Evolutionary conservation across 2,329 filamentous ascomycete species (phyloP), one percentile per base, ranked within the genome.

Genomic region (Hypoxylon sp.): DNA sequence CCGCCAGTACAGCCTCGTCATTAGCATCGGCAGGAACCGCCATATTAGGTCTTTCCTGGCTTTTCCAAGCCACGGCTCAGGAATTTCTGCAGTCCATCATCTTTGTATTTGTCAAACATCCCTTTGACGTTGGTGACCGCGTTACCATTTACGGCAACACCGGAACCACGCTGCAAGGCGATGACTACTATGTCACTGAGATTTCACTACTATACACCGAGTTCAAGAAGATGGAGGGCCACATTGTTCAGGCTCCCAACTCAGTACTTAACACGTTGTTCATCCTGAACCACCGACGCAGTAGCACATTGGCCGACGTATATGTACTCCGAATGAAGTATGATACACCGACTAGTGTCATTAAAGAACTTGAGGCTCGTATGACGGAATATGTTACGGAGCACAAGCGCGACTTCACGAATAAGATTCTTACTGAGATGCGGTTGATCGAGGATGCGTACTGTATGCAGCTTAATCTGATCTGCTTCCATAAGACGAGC

Each of bases 141-240:
- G 90, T 97, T 5, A 90, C 88, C 1, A 83, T 97, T 13, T 97
- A 97, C 65, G 92, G 92, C 44, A 95, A 91, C 63, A 91, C 91
- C 0, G 93, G 93, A 54, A 80, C 86, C n/a, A 69, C 80, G 11
- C 80, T 91, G 66, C 83, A 81, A 25, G 92, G 92, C 34, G 93
- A 97, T 63, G 93, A 97, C 65, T 97, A 96, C 72, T 97, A 96
- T 60, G 92, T 97, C 44, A 96, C 95, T 45, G 90, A 96, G 67
- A 95, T 97, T 46, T 89, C 91, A 1, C 79, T 97, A 1, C 80
- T 97, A 11, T 97, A 94, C 69, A 97, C 93, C 9, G 93, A 97
- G 67, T 97, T 97, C 77, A 97, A 97, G 79, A 97, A 97, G 78
- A 93, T 97, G 89, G 88, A 97, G 71, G 93, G 93, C 2, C 92